Evolutionary conservation across 306 rosid species (phyloP).

Genomic region (Begonia loranthoides): DNA sequence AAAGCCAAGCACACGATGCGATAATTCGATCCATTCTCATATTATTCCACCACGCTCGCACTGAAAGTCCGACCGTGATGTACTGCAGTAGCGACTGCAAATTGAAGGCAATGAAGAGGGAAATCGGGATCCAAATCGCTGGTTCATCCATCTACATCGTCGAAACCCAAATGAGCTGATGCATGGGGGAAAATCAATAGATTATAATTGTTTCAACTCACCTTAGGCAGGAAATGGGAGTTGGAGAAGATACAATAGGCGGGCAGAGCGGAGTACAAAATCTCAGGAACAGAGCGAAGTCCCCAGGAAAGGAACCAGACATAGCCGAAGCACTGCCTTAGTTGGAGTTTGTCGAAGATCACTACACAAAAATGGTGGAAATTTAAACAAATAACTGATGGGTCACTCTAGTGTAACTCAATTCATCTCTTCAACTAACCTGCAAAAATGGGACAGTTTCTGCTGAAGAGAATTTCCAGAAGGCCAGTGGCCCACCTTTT

Average conservation of each 20-base stretch:
- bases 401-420: too few species aligned
- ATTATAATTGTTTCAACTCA: conserved; percentile 3
- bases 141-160: conserved; percentile 22
- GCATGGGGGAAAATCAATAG: not conserved
- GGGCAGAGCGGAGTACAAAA: conserved; percentile 32
- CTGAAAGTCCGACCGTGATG: conserved; percentile 22
- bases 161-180: not conserved
- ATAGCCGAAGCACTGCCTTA: conserved; percentile 33
- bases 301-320: conserved; percentile 28
- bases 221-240: conserved; percentile 56
- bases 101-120: conserved; percentile 15
- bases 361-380: too few species aligned
- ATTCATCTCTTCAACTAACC: too few species aligned
- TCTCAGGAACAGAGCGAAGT: conserved; percentile 19
- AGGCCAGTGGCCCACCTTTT: conserved; percentile 61
- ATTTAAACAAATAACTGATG: too few species aligned
- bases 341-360: conserved; percentile 25
- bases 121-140: conserved; percentile 16
- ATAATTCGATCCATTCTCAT: conserved; percentile 37
- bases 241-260: conserved; percentile 41
- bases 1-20: conserved; percentile 22
- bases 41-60: conserved; percentile 70
- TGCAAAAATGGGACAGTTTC: conserved; percentile 28
- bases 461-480: conserved; percentile 36
- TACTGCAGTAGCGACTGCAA: conserved; percentile 17